Base-by-base conservation (phyloP, 2,329 filamentous ascomycete species). In the Chrysoporthe puriensis region DNA sequence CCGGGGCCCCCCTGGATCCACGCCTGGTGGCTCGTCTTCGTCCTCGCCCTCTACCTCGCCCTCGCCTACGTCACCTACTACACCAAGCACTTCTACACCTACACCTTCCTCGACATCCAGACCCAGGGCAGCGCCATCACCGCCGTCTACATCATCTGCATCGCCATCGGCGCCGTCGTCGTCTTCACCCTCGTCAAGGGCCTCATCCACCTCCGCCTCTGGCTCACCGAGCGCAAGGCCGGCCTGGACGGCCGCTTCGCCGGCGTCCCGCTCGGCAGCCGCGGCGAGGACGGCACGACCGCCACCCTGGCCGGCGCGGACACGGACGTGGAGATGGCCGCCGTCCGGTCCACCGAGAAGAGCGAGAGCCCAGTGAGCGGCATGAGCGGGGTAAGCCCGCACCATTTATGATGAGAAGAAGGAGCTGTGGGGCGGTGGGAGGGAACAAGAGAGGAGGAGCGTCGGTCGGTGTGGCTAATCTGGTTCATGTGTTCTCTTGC, bases 1-100 rank as follows among this genome's bases (percentile, higher is more conserved):
- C 80, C 82, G 7, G 85, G 88, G 13, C 83, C 86, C 36, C 79
- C 89, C 0, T 89, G 86, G 79, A 78, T 91, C 32, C 89, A 94
- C 74, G 77, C 93, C n/a, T 77, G 86, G 16, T 89, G 87, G 75
- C 81, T 94, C 16, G 78, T 94, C 70, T 66, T 93, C n/a, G 77
- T 96, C 7, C 84, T 96, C 54, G 87, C 86, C 0, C 79, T 90
- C 4, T 97, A 96, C 76, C 84, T 94, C 13, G 86, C 81, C 0
- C 80, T 96, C 18, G 92, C 92, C 1, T 96, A 92, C 77, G 73
- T 96, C 32, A 94, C 91, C 0, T 79, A 86, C 69, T 87, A 86
- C 4, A 89, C 88, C 0, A 83, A 93, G 76, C 86, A 86, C 2
- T 92, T 90, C 76, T 96, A 94, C 77, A 85, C 91, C 0, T 97